A percentile compares a stretch with the other conserved stretches of the same genome.
These are phyloP conservation scores for Xylaria polymorpha DNA, from an alignment of 2,329 filamentous ascomycete genomes.

Conservation along the genomic window DNA sequence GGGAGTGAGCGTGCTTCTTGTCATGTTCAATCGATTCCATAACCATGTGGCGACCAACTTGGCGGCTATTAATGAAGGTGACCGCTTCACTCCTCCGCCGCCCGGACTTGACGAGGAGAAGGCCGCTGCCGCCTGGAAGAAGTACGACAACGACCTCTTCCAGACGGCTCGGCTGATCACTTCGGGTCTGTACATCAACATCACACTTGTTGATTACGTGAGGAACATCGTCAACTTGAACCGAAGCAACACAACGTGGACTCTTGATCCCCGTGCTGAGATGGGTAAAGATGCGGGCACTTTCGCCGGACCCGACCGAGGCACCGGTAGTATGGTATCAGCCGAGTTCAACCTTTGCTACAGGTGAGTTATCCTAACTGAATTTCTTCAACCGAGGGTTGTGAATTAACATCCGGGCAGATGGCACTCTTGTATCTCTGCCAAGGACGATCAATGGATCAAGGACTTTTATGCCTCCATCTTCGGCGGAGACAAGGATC, in stretches of 20 bases:
- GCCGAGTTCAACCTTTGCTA: conserved; percentile 92
- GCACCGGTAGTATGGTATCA: conserved; percentile 84
- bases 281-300: conserved; percentile 68
- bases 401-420: conserved; percentile 31
- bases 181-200: conserved; percentile 81
- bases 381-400: background rate
- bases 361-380: conserved; percentile 58
- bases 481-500: conserved; percentile 65
- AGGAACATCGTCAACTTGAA: conserved; percentile 81
- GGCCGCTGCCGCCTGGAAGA: conserved; percentile 66
- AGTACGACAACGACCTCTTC: conserved; percentile 82
- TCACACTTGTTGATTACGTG: conserved; percentile 81
- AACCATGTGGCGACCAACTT: conserved; percentile 86
- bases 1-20: conserved; percentile 74
- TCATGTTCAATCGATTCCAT: conserved; percentile 88
- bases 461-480: conserved; percentile 73
- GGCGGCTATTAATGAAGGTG: conserved; percentile 85
- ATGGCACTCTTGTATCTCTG: conserved; percentile 81
- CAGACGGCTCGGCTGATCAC: conserved; percentile 82
- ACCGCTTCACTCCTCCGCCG: conserved; percentile 76
- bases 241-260: conserved; percentile 80
- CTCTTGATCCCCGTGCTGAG: conserved; percentile 78
- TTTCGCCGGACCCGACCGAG: conserved; percentile 70
- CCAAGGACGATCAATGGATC: conserved; percentile 84
- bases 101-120: conserved; percentile 62